Evolutionary conservation across 2,329 filamentous ascomycete species (phyloP).

Genomic region (Clonostachys chloroleuca): DNA sequence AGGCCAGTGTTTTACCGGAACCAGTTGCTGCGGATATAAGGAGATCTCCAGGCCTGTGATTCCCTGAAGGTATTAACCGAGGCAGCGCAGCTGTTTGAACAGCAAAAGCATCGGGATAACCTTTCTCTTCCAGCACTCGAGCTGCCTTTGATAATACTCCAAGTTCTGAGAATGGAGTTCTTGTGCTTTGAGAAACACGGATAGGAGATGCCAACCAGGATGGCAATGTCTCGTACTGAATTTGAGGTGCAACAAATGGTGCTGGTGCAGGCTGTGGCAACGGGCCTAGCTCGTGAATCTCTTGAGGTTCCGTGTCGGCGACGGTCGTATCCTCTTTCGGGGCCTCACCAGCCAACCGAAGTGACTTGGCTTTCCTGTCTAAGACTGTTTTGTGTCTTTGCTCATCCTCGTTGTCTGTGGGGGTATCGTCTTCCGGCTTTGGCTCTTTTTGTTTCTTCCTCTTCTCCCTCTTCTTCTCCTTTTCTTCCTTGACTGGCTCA

Average conservation of each 20-base stretch:
- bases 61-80: constrained; percentile 64
- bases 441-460: constrained; percentile 19
- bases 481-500: constrained; percentile 6
- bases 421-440: constrained; percentile 13
- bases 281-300: constrained; percentile 70
- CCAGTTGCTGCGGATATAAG: constrained; percentile 91
- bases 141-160: constrained; percentile 58
- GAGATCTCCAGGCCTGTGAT: constrained; percentile 67
- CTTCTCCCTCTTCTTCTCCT: constrained; percentile 6
- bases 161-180: constrained; percentile 56
- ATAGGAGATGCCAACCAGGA: constrained; percentile 75
- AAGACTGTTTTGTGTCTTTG: constrained; percentile 45
- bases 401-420: constrained; percentile 14
- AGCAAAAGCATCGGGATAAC: constrained; percentile 32
- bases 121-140: constrained; percentile 60
- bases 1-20: constrained; percentile 92
- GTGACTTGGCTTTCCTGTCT: constrained; percentile 50
- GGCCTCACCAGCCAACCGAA: constrained; percentile 32
- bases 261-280: constrained; percentile 72
- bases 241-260: constrained; percentile 49
- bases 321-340: constrained; percentile 25
- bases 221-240: constrained; percentile 75
- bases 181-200: constrained; percentile 58
- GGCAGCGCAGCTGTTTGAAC: constrained; percentile 59
- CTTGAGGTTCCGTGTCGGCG: constrained; percentile 24